These are phyloP conservation scores for Mallotus japonicus DNA, from an alignment of 441 rosid species.

Conservation along the genomic window DNA sequence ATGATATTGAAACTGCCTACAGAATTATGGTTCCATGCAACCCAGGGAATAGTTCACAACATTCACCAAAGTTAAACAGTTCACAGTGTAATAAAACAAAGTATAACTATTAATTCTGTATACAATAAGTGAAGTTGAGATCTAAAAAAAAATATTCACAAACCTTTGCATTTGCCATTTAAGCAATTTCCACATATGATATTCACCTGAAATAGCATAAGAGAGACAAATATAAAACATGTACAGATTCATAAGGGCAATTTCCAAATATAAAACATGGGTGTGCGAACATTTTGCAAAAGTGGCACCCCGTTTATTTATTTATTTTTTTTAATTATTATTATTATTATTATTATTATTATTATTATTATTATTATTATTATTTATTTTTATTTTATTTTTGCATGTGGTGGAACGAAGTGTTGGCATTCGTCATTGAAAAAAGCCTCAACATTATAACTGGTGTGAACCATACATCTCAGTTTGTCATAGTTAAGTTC, in stretches of 20 bases:
- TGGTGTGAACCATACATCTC: too few relatives aligned
- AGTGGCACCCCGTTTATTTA: not conserved
- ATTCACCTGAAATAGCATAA: conserved; percentile 60
- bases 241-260: conserved; percentile 6
- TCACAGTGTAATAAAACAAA: not conserved
- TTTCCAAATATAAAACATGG: not conserved
- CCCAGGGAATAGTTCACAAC: not conserved
- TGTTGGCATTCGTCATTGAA: too few relatives aligned
- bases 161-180: conserved; percentile 81
- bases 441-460: too few relatives aligned
- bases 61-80: not conserved
- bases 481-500: too few relatives aligned
- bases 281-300: not conserved
- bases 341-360: too few relatives aligned
- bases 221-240: conserved; percentile 8
- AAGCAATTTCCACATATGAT: conserved; percentile 77
- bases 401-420: too few relatives aligned
- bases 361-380: too few relatives aligned
- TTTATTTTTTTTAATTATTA: too few relatives aligned
- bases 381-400: too few relatives aligned
- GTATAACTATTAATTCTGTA: not conserved
- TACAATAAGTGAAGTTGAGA: conserved; percentile 11
- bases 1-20: not conserved
- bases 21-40: not conserved
- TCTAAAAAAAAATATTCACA: conserved; percentile 5